Evolutionary conservation across 495 filamentous ascomycete genomes (phyloP), one percentile per base, ranked within the genome.

Genomic region (Penicillium cataractarum): DNA sequence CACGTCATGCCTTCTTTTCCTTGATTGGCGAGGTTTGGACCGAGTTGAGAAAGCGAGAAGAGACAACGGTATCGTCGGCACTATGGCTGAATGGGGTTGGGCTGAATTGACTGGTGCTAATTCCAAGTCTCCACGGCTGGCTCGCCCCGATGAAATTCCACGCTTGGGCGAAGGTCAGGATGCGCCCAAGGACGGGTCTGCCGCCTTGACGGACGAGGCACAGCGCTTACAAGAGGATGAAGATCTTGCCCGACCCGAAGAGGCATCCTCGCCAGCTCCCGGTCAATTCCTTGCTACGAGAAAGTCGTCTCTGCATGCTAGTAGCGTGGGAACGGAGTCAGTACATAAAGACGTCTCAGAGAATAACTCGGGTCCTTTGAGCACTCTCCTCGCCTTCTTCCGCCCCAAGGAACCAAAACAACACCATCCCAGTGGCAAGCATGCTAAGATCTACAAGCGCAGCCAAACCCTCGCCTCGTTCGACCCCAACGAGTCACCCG

Each of bases 21-120:
- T 99, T 7, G 95, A 99, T 71, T 99, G 95, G 95, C 90, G 91
- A 74, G 95, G 95, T 0, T 80, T 99, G 8, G 93, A 90, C 24
- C 87, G 92, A 26, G 95, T 98, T 6, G 92, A 98, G 65, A 99
- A 99, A 74, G 94, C 95, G 9, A 83, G 96, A 44, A 82, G 96
- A 73, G 95, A 94, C 68, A 97, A 92, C 64, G 92, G 92, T 7
- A 77, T 97, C 5, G 90, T 99, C 42, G 93, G 93, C 29, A 96
- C 93, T 1, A 88, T 97, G 68, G 91, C 93, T 31, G 90, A 87
- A 60, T 97, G 93, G 86, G 94, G 96, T 1, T 98, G 92, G 92
- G 91, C 91, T 13, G 94, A 99, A 71, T 74, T 99, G 52, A 98
- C 92, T 0, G 93, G 93, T 7, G 86, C 90, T 46, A 95, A 89